phyloP scores from a whole-genome alignment of 2,329 filamentous ascomycete species.

The Leptosphaerulina australis region DNA sequence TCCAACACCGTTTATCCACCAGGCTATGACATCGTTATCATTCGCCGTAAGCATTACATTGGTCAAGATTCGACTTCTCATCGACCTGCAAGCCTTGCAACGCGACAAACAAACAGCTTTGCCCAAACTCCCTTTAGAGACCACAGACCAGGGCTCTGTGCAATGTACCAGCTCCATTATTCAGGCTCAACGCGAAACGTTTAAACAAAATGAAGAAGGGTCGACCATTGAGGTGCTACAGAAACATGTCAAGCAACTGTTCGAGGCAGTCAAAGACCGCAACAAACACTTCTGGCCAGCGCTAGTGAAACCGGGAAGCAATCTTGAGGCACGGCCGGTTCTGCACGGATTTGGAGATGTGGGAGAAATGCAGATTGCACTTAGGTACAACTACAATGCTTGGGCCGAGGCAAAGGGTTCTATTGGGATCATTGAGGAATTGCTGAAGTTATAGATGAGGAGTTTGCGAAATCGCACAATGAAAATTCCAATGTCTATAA shows the following conservation, averaged over 20 bases:
- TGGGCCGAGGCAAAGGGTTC: background rate
- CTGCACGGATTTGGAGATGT: conserved; percentile 19
- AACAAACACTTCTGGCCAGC: conserved; percentile 21
- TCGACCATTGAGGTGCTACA: conserved; percentile 25
- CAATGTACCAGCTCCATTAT: conserved; percentile 29
- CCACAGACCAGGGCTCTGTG: conserved; percentile 33
- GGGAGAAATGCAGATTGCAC: conserved; percentile 31
- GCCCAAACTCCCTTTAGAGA: conserved; percentile 33
- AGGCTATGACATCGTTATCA: conserved; percentile 18
- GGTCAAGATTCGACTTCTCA: conserved; percentile 47
- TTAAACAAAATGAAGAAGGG: conserved; percentile 18
- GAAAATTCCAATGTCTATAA: background rate
- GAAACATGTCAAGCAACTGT: conserved; percentile 27
- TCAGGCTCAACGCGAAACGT: conserved; percentile 8
- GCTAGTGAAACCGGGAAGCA: conserved; percentile 5
- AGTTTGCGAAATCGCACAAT: too few relatives aligned
- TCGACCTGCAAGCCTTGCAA: conserved; percentile 41
- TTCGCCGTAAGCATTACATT: conserved; percentile 37
- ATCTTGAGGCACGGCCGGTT: background rate
- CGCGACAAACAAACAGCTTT: conserved; percentile 17
- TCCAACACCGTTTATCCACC: background rate
- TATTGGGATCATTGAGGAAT: background rate
- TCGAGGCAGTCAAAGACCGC: background rate
- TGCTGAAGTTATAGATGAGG: background rate
- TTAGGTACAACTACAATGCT: background rate